A percentile compares a stretch with the other conserved stretches of the same genome.
phyloP scores from a whole-genome alignment of 106 monocot species.

The Vanilla planifolia region DNA sequence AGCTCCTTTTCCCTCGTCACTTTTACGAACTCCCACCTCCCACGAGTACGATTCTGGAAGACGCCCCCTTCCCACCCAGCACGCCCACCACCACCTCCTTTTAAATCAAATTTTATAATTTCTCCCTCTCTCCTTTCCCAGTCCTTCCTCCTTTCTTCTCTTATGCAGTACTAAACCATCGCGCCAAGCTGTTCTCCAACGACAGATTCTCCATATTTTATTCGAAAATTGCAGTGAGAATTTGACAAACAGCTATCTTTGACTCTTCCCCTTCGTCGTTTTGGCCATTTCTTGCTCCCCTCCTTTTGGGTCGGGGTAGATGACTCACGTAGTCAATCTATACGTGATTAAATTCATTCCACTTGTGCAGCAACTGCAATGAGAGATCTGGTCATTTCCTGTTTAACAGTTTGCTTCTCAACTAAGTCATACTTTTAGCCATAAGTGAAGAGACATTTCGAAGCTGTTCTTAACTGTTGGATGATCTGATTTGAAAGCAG shows the following conservation, averaged over 20 bases:
- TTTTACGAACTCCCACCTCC: neutral
- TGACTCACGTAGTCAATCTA: no score
- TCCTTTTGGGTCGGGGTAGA: no score
- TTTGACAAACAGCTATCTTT: neutral
- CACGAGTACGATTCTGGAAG: no score
- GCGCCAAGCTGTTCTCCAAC: neutral
- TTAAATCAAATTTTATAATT: neutral
- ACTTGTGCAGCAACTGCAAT: no score
- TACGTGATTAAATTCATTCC: no score
- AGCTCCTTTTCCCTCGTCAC: neutral
- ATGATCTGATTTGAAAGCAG: no score
- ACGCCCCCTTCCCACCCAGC: constrained; percentile 14
- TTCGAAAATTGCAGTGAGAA: neutral
- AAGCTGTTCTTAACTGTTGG: no score
- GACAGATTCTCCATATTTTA: neutral
- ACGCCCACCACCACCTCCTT: no score
- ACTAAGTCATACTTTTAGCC: no score
- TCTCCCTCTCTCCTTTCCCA: neutral
- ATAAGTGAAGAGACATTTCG: no score
- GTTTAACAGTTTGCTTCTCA: no score
- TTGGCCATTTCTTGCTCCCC: neutral
- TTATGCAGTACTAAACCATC: neutral
- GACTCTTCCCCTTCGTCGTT: neutral
- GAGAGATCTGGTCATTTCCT: no score
- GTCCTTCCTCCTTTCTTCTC: neutral